Conservation (phyloP, 2,329 filamentous ascomycete species). For the Phialophora chinensis region DNA sequence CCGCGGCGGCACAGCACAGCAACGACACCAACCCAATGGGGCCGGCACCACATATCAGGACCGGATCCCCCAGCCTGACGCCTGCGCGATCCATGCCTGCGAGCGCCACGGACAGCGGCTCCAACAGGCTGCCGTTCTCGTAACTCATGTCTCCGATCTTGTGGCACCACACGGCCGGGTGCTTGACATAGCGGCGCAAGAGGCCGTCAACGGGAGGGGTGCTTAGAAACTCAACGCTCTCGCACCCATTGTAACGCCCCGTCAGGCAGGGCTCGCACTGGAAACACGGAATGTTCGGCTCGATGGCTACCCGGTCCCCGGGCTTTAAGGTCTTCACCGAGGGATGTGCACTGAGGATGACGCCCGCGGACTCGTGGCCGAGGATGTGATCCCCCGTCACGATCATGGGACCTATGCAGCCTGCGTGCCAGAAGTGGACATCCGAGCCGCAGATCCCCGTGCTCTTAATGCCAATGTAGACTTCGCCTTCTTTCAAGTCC, state of each 20-base stretch:
- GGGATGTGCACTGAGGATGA: slow-evolving; percentile 74
- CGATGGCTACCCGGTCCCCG: slow-evolving; percentile 90
- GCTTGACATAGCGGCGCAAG: slow-evolving; percentile 90
- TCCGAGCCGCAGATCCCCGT: slow-evolving; percentile 97
- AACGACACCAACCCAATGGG: slow-evolving; percentile 92
- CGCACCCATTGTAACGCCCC: slow-evolving; percentile 94
- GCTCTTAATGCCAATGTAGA: slow-evolving; percentile 86
- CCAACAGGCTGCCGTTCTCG: slow-evolving; percentile 87
- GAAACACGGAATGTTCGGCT: slow-evolving; percentile 92
- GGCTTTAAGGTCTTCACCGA: slow-evolving; percentile 78
- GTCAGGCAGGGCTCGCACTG: slow-evolving; percentile 89
- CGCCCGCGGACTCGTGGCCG: slow-evolving; percentile 88
- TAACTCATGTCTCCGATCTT: slow-evolving; percentile 92
- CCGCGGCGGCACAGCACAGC: slow-evolving; percentile 81
- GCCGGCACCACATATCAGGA: slow-evolving; percentile 88
- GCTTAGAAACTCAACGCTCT: slow-evolving; percentile 81
- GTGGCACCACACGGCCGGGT: slow-evolving; percentile 93
- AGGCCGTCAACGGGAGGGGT: slow-evolving; percentile 89
- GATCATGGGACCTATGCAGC: slow-evolving; percentile 95
- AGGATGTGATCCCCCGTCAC: slow-evolving; percentile 88
- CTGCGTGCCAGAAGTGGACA: slow-evolving; percentile 96
- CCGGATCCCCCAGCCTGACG: slow-evolving; percentile 81
- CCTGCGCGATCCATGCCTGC: slow-evolving; percentile 85
- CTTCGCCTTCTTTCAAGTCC: slow-evolving; percentile 77
- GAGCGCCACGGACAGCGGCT: slow-evolving; percentile 86